Conservation (phyloP, 2,329 filamentous ascomycete species). For the Nothopassalora personata region DNA sequence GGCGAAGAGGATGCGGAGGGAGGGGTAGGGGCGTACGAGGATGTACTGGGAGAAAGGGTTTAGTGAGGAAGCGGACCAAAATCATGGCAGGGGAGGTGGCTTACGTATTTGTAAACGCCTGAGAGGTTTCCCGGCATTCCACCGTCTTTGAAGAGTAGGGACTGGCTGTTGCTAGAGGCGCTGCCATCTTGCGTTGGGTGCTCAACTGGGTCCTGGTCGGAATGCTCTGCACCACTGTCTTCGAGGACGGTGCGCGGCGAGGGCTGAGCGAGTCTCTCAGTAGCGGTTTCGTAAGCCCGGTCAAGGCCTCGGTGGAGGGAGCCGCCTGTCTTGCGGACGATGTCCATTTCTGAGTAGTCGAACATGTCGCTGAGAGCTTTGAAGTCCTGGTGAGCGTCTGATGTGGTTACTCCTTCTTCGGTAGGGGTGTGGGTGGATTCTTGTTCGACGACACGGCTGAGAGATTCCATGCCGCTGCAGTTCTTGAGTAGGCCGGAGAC, state of each 20-base stretch:
- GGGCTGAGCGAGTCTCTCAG: slow-evolving; percentile 25
- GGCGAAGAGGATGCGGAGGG: slow-evolving; percentile 46
- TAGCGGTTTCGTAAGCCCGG: slow-evolving; percentile 41
- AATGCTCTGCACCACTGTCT: slow-evolving; percentile 29
- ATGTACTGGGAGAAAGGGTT: slow-evolving; percentile 36
- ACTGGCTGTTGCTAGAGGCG: background rate
- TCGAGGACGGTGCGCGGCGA: slow-evolving; percentile 44
- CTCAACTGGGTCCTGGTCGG: slow-evolving; percentile 10
- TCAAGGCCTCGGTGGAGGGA: slow-evolving; percentile 51
- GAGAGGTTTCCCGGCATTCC: slow-evolving; percentile 34
- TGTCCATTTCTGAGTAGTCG: slow-evolving; percentile 60
- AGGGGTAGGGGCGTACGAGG: slow-evolving; percentile 43
- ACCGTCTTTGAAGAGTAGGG: background rate
- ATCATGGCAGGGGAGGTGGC: slow-evolving; percentile 21
- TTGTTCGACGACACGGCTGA: slow-evolving; percentile 37
- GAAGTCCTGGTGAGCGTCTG: slow-evolving; percentile 36
- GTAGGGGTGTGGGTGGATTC: slow-evolving; percentile 24
- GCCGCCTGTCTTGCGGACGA: slow-evolving; percentile 58
- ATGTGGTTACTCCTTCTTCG: slow-evolving; percentile 35
- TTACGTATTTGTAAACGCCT: slow-evolving; percentile 55
- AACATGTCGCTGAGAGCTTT: slow-evolving; percentile 64
- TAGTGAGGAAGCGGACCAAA: background rate
- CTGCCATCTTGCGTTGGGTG: background rate
- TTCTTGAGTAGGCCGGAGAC: slow-evolving; percentile 63
- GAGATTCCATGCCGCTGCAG: slow-evolving; percentile 57